These are phyloP conservation scores for Eucalyptus pumila DNA, from an alignment of 345 rosid species.

Conservation along the genomic window DNA sequence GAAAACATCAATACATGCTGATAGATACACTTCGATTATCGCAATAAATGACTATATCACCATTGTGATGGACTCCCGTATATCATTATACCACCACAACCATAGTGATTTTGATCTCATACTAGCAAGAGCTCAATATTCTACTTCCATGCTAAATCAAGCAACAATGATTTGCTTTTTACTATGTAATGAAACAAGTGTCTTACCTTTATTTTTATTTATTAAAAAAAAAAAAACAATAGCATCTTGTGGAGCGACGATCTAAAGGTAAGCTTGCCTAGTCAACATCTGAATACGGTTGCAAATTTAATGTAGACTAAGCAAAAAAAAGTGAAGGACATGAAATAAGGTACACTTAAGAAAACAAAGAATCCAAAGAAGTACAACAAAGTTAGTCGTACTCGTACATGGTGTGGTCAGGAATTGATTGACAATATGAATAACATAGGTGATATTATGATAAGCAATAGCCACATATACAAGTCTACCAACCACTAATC, in stretches of 20 bases:
- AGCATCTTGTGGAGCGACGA: neutral
- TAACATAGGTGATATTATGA: neutral
- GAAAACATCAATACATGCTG: neutral
- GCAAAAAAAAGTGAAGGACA: neutral
- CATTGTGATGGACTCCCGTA: neutral
- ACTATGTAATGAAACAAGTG: neutral
- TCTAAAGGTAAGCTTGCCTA: neutral
- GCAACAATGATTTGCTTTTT: neutral
- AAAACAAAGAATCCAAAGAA: neutral
- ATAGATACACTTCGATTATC: accelerated
- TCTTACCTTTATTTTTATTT: neutral
- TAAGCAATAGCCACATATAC: neutral
- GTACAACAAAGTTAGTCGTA: neutral
- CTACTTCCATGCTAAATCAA: neutral
- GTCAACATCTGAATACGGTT: neutral
- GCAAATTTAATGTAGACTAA: neutral
- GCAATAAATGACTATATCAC: neutral
- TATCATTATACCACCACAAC: neutral
- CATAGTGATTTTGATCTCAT: neutral
- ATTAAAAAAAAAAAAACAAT: neutral
- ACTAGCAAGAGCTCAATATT: neutral
- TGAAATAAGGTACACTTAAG: neutral
- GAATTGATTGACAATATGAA: neutral
- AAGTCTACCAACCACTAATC: neutral
- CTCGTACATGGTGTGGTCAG: neutral